A percentile compares a stretch with the other conserved stretches of the same genome.
Conservation (phyloP, 345 rosid genomes). For the Eucalyptus marginata region DNA sequence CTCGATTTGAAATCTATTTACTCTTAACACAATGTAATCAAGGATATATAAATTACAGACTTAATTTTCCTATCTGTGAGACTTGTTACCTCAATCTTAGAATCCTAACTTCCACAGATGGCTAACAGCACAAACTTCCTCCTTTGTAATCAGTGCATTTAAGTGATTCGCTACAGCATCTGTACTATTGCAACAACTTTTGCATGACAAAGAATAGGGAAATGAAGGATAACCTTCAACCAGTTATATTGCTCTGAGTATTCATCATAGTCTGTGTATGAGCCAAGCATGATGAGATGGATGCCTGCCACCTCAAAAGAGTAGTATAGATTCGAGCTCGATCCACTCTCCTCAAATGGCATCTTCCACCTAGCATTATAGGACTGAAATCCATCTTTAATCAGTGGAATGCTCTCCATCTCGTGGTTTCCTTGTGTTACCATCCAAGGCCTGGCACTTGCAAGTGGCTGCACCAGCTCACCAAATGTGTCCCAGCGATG, state of each 20-base stretch:
- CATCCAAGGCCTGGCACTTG: slow-evolving; percentile 99
- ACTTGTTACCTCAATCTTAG: neutral
- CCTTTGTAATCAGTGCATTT: neutral
- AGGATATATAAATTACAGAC: neutral
- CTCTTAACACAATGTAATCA: neutral
- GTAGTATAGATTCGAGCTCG: no score
- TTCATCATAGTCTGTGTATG: no score
- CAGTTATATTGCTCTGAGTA: slow-evolving; percentile 52
- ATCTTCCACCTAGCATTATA: no score
- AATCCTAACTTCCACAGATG: neutral
- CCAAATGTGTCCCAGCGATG: slow-evolving; percentile 89
- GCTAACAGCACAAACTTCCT: neutral
- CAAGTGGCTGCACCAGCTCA: slow-evolving; percentile 80
- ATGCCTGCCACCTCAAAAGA: no score
- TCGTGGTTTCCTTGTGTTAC: slow-evolving; percentile 95
- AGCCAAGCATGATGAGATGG: no score
- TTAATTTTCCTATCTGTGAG: neutral
- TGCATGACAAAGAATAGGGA: neutral
- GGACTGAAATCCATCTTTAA: no score
- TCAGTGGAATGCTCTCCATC: slow-evolving; percentile 15
- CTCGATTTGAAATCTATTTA: neutral
- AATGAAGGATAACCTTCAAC: slow-evolving; percentile 50
- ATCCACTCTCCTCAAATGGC: no score
- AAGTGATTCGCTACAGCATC: neutral
- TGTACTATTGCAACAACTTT: neutral